phyloP scores from a whole-genome alignment of 495 filamentous ascomycete genomes.

The Thermochaetoides thermophila region DNA sequence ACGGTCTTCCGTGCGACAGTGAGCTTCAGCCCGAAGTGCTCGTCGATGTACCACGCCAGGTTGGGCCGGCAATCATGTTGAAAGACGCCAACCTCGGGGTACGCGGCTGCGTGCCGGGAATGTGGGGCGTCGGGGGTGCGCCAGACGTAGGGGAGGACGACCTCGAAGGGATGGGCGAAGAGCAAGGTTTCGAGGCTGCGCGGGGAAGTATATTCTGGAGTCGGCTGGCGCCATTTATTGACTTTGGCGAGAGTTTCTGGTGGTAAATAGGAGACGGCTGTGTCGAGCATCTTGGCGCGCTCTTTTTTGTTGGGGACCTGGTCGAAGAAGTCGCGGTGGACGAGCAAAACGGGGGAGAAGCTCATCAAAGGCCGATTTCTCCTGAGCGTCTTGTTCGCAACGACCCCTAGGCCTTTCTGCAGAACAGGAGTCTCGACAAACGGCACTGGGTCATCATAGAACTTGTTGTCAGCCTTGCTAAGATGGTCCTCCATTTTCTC shows the following conservation, averaged over 20 bases:
- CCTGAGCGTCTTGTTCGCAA: conserved; percentile 12
- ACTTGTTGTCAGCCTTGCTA: conserved; percentile 13
- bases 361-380: conserved; percentile 17
- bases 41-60: conserved; percentile 18
- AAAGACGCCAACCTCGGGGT: conserved; percentile 14
- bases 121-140: conserved; percentile 2
- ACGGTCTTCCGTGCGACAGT: conserved; percentile 16
- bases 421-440: conserved; percentile 9
- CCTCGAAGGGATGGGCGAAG: conserved; percentile 18
- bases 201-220: not conserved
- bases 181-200: conserved; percentile 15
- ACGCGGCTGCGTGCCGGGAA: conserved; percentile 18
- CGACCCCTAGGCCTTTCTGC: conserved; percentile 14
- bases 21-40: conserved; percentile 10
- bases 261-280: conserved; percentile 18
- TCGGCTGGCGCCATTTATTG: conserved; percentile 9
- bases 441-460: conserved; percentile 2
- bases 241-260: conserved; percentile 11
- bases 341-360: conserved; percentile 17
- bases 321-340: conserved; percentile 17
- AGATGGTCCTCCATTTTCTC: conserved; percentile 12
- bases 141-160: conserved; percentile 11
- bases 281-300: conserved; percentile 14
- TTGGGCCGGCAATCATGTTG: conserved; percentile 25
- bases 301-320: conserved; percentile 11